Evolutionary conservation across 768 basidiomycete species (phyloP).

Genomic region (Infundibulicybe gibba): DNA sequence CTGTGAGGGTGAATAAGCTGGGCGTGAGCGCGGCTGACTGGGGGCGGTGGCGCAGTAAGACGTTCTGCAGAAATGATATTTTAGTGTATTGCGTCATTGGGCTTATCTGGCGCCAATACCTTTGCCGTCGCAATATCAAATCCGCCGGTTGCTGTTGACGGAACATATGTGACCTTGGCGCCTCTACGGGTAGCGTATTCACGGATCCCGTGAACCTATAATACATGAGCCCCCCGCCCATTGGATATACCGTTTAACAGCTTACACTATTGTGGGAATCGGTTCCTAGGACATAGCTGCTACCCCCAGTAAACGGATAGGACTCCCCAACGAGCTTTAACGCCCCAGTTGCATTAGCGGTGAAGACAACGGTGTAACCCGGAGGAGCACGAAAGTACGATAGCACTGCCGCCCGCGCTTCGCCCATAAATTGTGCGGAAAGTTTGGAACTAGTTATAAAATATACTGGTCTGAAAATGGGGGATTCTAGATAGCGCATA

Average conservation of each 20-base stretch:
- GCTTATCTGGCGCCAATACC: slow-evolving; percentile 31
- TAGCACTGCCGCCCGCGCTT: slow-evolving; percentile 71
- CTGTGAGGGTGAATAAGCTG: slow-evolving; percentile 72
- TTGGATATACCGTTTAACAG: slow-evolving; percentile 2
- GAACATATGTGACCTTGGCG: slow-evolving; percentile 60
- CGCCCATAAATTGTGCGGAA: slow-evolving; percentile 60
- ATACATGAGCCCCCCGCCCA: not conserved
- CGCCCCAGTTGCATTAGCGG: slow-evolving; percentile 74
- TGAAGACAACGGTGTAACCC: slow-evolving; percentile 81
- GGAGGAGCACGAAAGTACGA: slow-evolving; percentile 74
- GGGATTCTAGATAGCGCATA: slow-evolving; percentile 21
- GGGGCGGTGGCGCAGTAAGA: slow-evolving; percentile 50
- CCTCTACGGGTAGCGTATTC: slow-evolving; percentile 60
- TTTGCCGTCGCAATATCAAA: slow-evolving; percentile 55
- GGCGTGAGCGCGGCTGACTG: slow-evolving; percentile 42
- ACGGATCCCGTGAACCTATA: slow-evolving; percentile 65
- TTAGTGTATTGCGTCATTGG: not conserved
- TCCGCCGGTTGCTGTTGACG: slow-evolving; percentile 61
- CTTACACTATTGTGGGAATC: slow-evolving; percentile 82
- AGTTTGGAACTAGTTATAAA: slow-evolving; percentile 71
- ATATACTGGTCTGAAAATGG: slow-evolving; percentile 4
- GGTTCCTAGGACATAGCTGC: slow-evolving; percentile 61
- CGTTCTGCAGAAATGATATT: slow-evolving; percentile 35
- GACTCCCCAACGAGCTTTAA: slow-evolving; percentile 82
- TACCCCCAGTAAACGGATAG: slow-evolving; percentile 62